These are phyloP conservation scores for Fraxinus albicans DNA, from an alignment of 305 asterid species.

Conservation along the genomic window DNA sequence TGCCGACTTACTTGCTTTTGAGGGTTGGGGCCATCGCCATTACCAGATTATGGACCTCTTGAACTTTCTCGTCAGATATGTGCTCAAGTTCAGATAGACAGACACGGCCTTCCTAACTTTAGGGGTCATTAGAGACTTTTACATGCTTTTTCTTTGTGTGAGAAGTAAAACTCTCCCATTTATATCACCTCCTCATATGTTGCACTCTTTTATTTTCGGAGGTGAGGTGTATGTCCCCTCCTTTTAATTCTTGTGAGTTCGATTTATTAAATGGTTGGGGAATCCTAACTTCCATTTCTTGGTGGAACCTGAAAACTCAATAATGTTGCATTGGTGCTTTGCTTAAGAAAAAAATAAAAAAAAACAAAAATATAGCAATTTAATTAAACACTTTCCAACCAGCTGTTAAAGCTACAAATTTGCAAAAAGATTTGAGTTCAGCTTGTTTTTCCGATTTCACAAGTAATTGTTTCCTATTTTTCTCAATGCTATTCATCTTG, in stretches of 20 bases:
- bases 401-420: neutral
- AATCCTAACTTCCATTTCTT: neutral
- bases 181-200: neutral
- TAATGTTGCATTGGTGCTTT: neutral
- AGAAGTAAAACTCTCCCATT: neutral
- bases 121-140: neutral
- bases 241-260: too few species aligned
- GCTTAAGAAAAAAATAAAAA: neutral
- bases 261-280: neutral
- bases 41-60: neutral
- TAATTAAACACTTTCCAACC: neutral
- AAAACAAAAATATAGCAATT: neutral
- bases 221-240: neutral
- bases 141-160: neutral
- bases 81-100: neutral
- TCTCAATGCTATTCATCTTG: neutral
- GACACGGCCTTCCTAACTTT: neutral
- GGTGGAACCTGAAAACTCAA: neutral
- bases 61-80: neutral
- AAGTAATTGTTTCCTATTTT: neutral
- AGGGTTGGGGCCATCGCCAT: neutral
- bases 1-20: neutral
- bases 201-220: neutral
- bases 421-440: neutral
- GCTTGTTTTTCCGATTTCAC: neutral